Evolutionary conservation across 257 asterid genomes (phyloP), one percentile per base, ranked within the genome.

Genomic region (Scutellaria galericulata): DNA sequence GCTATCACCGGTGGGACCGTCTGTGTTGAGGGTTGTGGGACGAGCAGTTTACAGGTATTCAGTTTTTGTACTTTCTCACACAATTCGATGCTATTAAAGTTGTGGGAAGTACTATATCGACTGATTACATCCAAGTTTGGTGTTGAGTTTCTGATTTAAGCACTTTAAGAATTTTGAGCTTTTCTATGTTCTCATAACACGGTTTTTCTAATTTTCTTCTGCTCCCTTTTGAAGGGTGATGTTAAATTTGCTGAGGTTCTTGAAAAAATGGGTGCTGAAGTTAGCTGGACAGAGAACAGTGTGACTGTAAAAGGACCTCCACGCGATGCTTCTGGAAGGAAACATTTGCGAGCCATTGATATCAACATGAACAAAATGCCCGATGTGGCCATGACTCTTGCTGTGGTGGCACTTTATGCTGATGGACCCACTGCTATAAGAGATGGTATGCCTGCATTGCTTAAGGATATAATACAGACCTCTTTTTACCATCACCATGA

Each of bases 341-440:
- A 86, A 75, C 97, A 85, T 73, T 85, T 95, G 63, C 89, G 77
- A 10, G 96, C 90, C 47, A 54, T 95, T 76, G 99, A 94, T 44
- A 82, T 94, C 58, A 89, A 94, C 91, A 91, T 91, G 99, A 94
- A 94, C 88, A 94, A 91, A 82, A 94, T 91, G 97, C 97, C 97
- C 2, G 99, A 94, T 81, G 99, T 94, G 31, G 99, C 99, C 77
- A 91, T 94, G 99, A 94, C 99, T 69, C 97, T 94, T 74, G 97
- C 97, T 66, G 98, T 94, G 0, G 97, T 91, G 45, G 99, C 99
- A 46, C 97, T 94, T 70, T 91, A 78, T 51, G 99, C 99, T 62
- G 96, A 94, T 70, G 99, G 98, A 5, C 90, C 99, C 72, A 89
- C 99, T 52, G 82, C 97, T 64, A 89, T 93, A 44, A 86, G 98